Evolutionary conservation across 441 rosid genomes (phyloP).

Genomic region (Flueggea neowawraea): DNA sequence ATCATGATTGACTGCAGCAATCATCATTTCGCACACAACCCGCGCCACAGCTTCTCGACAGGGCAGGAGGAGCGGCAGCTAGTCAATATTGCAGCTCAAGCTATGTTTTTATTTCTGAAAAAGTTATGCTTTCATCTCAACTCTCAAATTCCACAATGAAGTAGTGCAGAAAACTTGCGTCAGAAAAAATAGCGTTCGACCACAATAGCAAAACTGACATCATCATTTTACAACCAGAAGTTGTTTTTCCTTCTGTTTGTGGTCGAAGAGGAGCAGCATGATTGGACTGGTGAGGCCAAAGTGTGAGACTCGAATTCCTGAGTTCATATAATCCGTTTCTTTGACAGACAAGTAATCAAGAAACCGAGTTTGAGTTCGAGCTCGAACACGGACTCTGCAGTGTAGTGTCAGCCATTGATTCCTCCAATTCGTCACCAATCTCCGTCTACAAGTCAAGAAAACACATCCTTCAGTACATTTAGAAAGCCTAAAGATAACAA

Average conservation of each 20-base stretch:
- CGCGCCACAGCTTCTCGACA: too few relatives aligned
- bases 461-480: neutral
- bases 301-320: too few relatives aligned
- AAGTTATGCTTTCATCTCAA: neutral
- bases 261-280: too few relatives aligned
- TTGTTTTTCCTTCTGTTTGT: too few relatives aligned
- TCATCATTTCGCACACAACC: too few relatives aligned
- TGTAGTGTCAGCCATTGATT: slow-evolving; percentile 30
- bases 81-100: too few relatives aligned
- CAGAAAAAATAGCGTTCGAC: neutral
- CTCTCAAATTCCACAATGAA: slow-evolving; percentile 10
- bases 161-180: neutral
- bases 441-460: slow-evolving; percentile 5
- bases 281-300: too few relatives aligned
- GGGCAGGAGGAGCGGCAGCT: too few relatives aligned
- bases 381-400: slow-evolving; percentile 24
- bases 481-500: neutral
- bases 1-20: too few relatives aligned
- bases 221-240: slow-evolving; percentile 9
- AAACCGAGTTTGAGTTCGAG: slow-evolving; percentile 19
- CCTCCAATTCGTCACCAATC: slow-evolving; percentile 28
- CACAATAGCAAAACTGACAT: neutral
- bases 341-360: slow-evolving; percentile 15
- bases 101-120: neutral
- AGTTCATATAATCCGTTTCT: too few relatives aligned